Conservation (phyloP, 1,284 basidiomycete species). For the Ceraceosorus bombacis region DNA sequence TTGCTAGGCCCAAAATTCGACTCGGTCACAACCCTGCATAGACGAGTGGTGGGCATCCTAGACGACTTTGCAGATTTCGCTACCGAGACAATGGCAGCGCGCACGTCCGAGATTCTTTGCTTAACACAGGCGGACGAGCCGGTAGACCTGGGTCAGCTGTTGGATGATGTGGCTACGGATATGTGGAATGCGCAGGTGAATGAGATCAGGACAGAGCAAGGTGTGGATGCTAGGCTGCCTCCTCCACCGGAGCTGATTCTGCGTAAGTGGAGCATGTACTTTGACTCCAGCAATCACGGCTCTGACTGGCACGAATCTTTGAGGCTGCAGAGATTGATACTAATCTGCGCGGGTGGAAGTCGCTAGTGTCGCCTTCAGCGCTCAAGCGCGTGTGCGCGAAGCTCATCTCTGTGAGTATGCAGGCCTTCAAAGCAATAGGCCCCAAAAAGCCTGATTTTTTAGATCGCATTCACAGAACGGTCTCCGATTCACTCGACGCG, state of each 20-base stretch:
- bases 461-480: conserved; percentile 14
- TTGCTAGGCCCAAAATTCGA: conserved; percentile 19
- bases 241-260: conserved; percentile 32
- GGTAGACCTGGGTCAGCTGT: conserved; percentile 2
- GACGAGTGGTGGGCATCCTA: conserved; percentile 1
- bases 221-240: conserved; percentile 26
- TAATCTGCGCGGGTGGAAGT: conserved; percentile 24
- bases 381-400: conserved; percentile 22
- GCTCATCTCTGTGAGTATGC: conserved; percentile 17
- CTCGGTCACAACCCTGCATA: conserved; percentile 3
- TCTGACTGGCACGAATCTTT: not conserved
- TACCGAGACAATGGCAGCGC: conserved; percentile 19
- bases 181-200: conserved; percentile 18
- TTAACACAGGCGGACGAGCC: conserved; percentile 16
- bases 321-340: conserved; percentile 15
- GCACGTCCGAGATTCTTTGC: conserved; percentile 16
- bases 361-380: conserved; percentile 13
- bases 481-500: conserved; percentile 23
- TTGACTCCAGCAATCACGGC: not conserved
- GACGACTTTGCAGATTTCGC: conserved; percentile 14
- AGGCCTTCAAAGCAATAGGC: not conserved
- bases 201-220: conserved; percentile 20
- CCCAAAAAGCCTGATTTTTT: not conserved
- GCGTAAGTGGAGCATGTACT: conserved; percentile 2
- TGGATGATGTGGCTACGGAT: conserved; percentile 6